Percentiles rank a stretch among this genome's conserved stretches.
phyloP scores from a whole-genome alignment of 2,329 filamentous ascomycete genomes.

The Pseudogymnoascus sp. region DNA sequence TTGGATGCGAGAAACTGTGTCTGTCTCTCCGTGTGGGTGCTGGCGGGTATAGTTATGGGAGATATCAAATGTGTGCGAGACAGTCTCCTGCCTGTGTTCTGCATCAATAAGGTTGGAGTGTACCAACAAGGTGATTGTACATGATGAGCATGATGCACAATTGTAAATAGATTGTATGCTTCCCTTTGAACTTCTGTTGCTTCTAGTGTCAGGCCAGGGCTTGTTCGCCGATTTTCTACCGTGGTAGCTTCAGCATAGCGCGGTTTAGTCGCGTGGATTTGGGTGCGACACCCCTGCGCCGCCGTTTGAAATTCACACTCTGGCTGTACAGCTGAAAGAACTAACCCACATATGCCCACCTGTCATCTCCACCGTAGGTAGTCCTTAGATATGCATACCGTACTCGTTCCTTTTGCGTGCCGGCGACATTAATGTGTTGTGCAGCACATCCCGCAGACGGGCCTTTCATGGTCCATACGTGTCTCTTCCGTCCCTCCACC shows the following conservation, averaged over 20 bases:
- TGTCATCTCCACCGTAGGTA: background rate
- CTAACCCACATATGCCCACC: background rate
- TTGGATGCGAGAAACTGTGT: background rate
- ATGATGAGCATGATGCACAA: background rate
- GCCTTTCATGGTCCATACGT: background rate
- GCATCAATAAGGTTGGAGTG: background rate
- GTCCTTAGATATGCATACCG: background rate
- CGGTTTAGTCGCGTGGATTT: background rate
- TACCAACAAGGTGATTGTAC: background rate
- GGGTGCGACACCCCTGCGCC: background rate
- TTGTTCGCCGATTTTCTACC: constrained; percentile 8
- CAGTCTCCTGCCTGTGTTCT: background rate
- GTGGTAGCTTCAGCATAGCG: constrained; percentile 1
- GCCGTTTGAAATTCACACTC: constrained; percentile 8
- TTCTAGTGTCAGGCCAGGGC: background rate
- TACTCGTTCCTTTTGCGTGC: background rate
- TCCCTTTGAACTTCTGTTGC: background rate
- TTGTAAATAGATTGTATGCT: constrained; percentile 4
- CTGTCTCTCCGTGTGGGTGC: background rate
- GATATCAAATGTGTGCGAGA: background rate
- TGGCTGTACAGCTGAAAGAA: constrained; percentile 3
- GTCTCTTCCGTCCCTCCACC: background rate
- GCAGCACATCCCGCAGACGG: background rate
- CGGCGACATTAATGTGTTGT: constrained; percentile 5
- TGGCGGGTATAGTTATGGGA: background rate